These are phyloP conservation scores for Serendipita sp. DNA, from an alignment of 768 basidiomycete genomes.

Conservation along the genomic window DNA sequence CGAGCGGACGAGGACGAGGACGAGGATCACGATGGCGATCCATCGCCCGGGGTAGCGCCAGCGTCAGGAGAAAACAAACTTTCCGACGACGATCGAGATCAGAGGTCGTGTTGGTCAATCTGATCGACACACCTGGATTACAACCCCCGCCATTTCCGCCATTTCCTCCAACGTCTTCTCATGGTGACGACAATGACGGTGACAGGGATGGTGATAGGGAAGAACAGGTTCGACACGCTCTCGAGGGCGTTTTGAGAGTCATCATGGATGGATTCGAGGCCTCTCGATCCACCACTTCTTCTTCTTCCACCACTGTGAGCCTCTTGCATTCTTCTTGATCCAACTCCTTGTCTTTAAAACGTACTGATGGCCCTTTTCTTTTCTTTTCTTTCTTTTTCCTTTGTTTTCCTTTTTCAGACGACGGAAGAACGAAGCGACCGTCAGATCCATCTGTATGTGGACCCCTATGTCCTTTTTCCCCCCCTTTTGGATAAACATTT, in stretches of 20 bases:
- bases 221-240: too few relatives aligned
- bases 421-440: neutral
- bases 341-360: too few relatives aligned
- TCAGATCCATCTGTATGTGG: neutral
- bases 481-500: neutral
- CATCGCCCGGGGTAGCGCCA: too few relatives aligned
- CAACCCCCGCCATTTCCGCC: neutral
- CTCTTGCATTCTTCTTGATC: neutral
- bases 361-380: too few relatives aligned
- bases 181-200: neutral
- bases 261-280: too few relatives aligned
- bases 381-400: too few relatives aligned
- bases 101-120: neutral
- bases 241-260: too few relatives aligned
- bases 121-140: slow-evolving; percentile 4
- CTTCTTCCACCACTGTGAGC: neutral
- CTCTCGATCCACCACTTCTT: neutral
- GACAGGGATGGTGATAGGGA: too few relatives aligned
- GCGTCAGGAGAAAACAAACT: too few relatives aligned
- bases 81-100: neutral
- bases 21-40: too few relatives aligned
- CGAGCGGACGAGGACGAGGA: too few relatives aligned
- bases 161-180: neutral
- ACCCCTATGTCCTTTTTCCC: neutral
- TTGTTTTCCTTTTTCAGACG: neutral